Evolutionary conservation across 2,329 filamentous ascomycete species (phyloP).

Genomic region (Trichoderma arundinaceum): DNA sequence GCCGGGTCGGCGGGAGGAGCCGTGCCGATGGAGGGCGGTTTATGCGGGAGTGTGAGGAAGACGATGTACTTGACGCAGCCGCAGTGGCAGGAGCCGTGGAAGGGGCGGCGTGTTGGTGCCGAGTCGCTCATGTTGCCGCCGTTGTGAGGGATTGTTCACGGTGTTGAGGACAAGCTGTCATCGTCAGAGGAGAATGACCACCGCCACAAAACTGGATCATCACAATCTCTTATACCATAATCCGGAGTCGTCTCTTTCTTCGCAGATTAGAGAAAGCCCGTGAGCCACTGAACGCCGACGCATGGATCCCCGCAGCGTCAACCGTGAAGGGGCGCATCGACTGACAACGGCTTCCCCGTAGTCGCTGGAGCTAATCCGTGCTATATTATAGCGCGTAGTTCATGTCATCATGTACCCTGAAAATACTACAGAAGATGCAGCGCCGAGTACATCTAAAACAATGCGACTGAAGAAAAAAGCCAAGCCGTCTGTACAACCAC

Average conservation of each 20-base stretch:
- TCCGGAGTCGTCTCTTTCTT: not conserved
- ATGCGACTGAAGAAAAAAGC: not conserved
- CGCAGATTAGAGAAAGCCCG: not conserved
- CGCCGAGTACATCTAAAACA: not conserved
- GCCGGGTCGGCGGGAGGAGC: not conserved
- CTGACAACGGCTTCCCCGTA: not conserved
- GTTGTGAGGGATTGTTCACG: not conserved
- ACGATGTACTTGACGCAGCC: slow-evolving; percentile 18
- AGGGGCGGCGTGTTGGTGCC: slow-evolving; percentile 9
- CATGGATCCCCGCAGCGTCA: not conserved
- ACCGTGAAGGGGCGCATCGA: slow-evolving; percentile 5
- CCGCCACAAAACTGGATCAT: not conserved
- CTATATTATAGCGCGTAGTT: slow-evolving; percentile 6
- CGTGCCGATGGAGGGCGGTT: not conserved
- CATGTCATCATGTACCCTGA: not conserved
- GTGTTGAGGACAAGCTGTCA: slow-evolving; percentile 1
- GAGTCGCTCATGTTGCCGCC: slow-evolving; percentile 1
- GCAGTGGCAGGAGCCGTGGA: slow-evolving; percentile 21
- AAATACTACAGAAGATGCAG: not conserved
- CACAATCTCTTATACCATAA: slow-evolving; percentile 9
- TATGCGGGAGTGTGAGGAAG: slow-evolving; percentile 22
- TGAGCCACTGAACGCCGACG: slow-evolving; percentile 15
- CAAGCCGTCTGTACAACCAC: not conserved
- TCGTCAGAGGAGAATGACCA: not conserved
- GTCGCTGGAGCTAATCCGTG: slow-evolving; percentile 8